Evolutionary conservation across 352 stramenopile genomes (phyloP).

Genomic region (Aphanomyces astaci): DNA sequence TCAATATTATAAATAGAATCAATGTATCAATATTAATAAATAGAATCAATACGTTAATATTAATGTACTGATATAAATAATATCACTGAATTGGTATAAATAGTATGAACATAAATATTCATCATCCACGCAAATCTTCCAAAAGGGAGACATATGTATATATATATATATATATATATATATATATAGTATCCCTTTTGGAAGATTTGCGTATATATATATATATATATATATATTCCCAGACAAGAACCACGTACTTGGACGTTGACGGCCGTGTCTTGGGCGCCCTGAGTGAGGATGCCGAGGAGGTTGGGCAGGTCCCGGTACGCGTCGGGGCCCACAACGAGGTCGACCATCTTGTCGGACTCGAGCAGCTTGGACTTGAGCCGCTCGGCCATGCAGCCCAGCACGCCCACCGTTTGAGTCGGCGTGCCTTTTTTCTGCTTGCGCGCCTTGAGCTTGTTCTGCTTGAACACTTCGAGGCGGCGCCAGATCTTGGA

Average conservation of each 20-base stretch:
- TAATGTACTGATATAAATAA: too few relatives aligned
- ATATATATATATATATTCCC: too few relatives aligned
- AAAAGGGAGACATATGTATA: too few relatives aligned
- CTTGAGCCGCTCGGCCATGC: constrained; percentile 99
- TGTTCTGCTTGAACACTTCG: constrained; percentile 65
- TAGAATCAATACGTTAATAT: too few relatives aligned
- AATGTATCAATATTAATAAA: too few relatives aligned
- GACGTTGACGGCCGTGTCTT: constrained; percentile 87
- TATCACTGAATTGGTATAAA: too few relatives aligned
- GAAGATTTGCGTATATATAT: too few relatives aligned
- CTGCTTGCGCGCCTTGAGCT: constrained; percentile 44
- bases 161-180: too few relatives aligned
- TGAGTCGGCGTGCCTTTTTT: constrained; percentile 45
- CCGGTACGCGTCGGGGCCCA: constrained; percentile 97
- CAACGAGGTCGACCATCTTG: constrained; percentile 96
- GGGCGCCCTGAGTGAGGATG: constrained; percentile 55
- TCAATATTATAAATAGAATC: too few relatives aligned
- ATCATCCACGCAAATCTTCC: too few relatives aligned
- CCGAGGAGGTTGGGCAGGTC: constrained; percentile 93
- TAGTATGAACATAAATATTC: too few relatives aligned
- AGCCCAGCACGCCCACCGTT: constrained; percentile 95
- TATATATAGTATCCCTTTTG: too few relatives aligned
- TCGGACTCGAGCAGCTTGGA: constrained; percentile 89
- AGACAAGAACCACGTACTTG: constrained; percentile 31
- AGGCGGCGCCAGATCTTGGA: constrained; percentile 87